Evolutionary conservation across 305 asterid genomes (phyloP), one percentile per base, ranked within the genome.

Genomic region (Coffea humblotiana): DNA sequence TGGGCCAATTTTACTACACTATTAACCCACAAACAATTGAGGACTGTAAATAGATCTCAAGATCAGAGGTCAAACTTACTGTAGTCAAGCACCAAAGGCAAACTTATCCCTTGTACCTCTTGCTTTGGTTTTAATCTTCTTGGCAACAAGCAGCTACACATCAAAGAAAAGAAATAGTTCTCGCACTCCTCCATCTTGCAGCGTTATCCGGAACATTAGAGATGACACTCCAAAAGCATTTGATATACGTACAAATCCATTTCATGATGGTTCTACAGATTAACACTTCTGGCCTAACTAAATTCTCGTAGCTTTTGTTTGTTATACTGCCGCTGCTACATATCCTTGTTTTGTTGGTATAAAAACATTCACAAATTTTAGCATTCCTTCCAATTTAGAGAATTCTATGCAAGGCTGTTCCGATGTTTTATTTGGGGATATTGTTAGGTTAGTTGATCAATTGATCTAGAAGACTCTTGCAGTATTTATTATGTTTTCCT

Each of bases 111-210:
- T 52, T 52, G 60, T 52, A 52, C 21, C 60, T 12, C 60, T 52
- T 52, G 60, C 16, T 52, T 14, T 52, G 15, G 58, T 14, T 52
- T 52, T 52, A 52, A 2, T 52, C 21, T 52, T 52, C 60, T 52
- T 52, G 21, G 60, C 60, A 52, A 40, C 71, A 61, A 76, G 43
- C 12, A 6, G 19, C 15, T 81, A 52, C 64, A 8, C 35, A 71
- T 81, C 78, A 43, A 52, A 71, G 27, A 63, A 43, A n/a, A 71
- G n/a, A 35, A 43, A 40, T 0, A n/a, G 47, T 8, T 5, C 15
- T 2, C 73, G 71, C 13, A 35, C 61, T 19, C 63, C 81, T 0
- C 70, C 78, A 47, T 80, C 82, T 40, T 83, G 86, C 48, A 83
- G 86, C 7, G 27, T 71, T 37, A 77, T 77, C 61, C 51, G 27